phyloP scores from a whole-genome alignment of 2,329 filamentous ascomycete species.

The Arachnomyces sp. region DNA sequence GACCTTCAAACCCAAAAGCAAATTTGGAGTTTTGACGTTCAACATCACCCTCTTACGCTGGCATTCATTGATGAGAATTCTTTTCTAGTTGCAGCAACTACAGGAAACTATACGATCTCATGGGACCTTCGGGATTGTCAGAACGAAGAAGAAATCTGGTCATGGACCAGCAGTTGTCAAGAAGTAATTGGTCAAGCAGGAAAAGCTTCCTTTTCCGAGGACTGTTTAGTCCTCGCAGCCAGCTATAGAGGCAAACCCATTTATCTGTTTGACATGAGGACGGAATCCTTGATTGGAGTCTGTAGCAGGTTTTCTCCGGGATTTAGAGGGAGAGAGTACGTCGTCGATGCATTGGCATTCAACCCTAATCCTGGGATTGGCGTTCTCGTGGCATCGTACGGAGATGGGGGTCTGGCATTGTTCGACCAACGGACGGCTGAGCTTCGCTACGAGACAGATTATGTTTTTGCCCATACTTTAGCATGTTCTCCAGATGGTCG shows the following conservation, averaged over 20 bases:
- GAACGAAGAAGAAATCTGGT: too few relatives aligned
- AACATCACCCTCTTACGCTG: not conserved
- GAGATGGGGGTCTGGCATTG: conserved; percentile 25
- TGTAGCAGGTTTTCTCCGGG: conserved; percentile 19
- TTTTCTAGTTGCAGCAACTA: conserved; percentile 13
- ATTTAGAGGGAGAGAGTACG: conserved; percentile 13
- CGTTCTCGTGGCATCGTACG: conserved; percentile 25
- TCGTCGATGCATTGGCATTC: conserved; percentile 25
- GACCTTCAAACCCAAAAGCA: conserved; percentile 9
- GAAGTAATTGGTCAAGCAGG: too few relatives aligned
- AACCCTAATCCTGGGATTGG: conserved; percentile 25
- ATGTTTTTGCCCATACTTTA: conserved; percentile 18
- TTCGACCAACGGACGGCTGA: conserved; percentile 20
- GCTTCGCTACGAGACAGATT: conserved; percentile 5
- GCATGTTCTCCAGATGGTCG: conserved; percentile 20
- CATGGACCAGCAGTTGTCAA: too few relatives aligned
- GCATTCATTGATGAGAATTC: conserved; percentile 5
- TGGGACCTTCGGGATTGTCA: conserved; percentile 10
- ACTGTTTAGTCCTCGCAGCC: conserved; percentile 11
- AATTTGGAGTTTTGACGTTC: conserved; percentile 4
- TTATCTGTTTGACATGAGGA: conserved; percentile 11
- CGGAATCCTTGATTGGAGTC: conserved; percentile 10
- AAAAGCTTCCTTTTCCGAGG: conserved; percentile 8
- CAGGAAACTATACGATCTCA: conserved; percentile 11
- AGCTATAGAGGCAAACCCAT: conserved; percentile 18